A percentile compares a stretch with the other conserved stretches of the same genome.
These are phyloP conservation scores for Clathrus columnatus DNA, from an alignment of 768 basidiomycete species.

Conservation along the genomic window DNA sequence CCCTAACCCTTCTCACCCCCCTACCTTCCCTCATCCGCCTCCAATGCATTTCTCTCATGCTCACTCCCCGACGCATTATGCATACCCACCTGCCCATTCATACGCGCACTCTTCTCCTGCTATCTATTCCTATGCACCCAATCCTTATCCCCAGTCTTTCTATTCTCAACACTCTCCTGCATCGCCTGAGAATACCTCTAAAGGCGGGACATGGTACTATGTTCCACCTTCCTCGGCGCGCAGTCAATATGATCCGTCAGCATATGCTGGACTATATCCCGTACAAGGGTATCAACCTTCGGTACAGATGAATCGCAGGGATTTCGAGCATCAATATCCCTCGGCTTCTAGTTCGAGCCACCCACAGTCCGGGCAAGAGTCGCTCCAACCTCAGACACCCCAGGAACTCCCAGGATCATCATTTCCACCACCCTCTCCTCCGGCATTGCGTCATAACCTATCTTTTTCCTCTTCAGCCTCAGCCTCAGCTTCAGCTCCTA, in stretches of 20 bases:
- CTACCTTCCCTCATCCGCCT: constrained; percentile 18
- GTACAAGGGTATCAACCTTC: constrained; percentile 5
- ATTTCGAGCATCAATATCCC: constrained; percentile 4
- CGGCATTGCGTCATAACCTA: neutral
- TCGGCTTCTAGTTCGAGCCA: neutral
- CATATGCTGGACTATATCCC: constrained; percentile 8
- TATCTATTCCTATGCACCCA: constrained; percentile 6
- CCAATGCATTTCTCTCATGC: constrained; percentile 15
- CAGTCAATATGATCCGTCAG: constrained; percentile 7
- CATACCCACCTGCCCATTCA: constrained; percentile 7
- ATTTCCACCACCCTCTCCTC: neutral
- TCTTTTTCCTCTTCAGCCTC: neutral
- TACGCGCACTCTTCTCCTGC: constrained; percentile 2
- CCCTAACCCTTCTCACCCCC: neutral
- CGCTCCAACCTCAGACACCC: neutral
- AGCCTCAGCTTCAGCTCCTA: neutral
- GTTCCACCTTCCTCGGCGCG: constrained; percentile 1
- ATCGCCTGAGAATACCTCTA: constrained; percentile 4
- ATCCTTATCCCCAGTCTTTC: constrained; percentile 2
- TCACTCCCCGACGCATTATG: constrained; percentile 13
- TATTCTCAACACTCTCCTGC: neutral
- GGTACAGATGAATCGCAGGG: constrained; percentile 1
- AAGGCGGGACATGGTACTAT: constrained; percentile 12
- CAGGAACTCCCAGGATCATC: neutral
- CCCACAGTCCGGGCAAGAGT: neutral